A percentile compares a stretch with the other conserved stretches of the same genome.
These are phyloP conservation scores for Sclerotinia trifoliorum DNA, from an alignment of 2,329 filamentous ascomycete genomes.

Conservation along the genomic window DNA sequence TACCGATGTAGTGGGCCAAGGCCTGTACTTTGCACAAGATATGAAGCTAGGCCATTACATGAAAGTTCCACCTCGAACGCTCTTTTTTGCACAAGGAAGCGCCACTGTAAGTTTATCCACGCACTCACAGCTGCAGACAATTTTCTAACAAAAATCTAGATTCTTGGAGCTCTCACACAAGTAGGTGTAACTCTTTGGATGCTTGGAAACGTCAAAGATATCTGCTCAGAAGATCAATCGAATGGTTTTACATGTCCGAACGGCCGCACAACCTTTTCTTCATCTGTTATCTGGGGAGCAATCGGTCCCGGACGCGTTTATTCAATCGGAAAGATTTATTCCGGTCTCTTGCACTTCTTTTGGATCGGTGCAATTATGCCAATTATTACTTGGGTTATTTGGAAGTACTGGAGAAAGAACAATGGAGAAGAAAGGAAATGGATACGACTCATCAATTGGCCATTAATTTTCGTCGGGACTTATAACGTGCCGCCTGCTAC, in stretches of 20 bases:
- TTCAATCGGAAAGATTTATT: slow-evolving; percentile 61
- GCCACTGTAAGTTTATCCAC: slow-evolving; percentile 56
- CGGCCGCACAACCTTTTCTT: slow-evolving; percentile 62
- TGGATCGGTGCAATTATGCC: slow-evolving; percentile 64
- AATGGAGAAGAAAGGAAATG: slow-evolving; percentile 30
- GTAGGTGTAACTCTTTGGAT: slow-evolving; percentile 62
- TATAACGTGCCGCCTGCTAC: slow-evolving; percentile 54
- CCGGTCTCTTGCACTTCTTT: slow-evolving; percentile 68
- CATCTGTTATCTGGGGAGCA: slow-evolving; percentile 70
- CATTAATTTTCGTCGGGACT: slow-evolving; percentile 38
- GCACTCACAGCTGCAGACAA: neutral
- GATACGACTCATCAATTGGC: slow-evolving; percentile 41
- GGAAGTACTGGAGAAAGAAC: slow-evolving; percentile 42
- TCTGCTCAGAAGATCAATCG: slow-evolving; percentile 57
- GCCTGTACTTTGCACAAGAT: slow-evolving; percentile 47
- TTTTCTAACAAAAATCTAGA: neutral
- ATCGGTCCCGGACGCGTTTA: slow-evolving; percentile 72
- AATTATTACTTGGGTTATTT: slow-evolving; percentile 51
- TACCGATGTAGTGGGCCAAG: slow-evolving; percentile 46
- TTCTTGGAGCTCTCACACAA: slow-evolving; percentile 65
- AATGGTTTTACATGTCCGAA: slow-evolving; percentile 57
- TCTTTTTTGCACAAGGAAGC: slow-evolving; percentile 50
- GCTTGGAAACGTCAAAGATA: slow-evolving; percentile 57
- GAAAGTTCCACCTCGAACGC: slow-evolving; percentile 31
- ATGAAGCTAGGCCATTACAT: slow-evolving; percentile 53